These are phyloP conservation scores for Elsinoe arachidis DNA, from an alignment of 2,329 filamentous ascomycete genomes.

Conservation along the genomic window DNA sequence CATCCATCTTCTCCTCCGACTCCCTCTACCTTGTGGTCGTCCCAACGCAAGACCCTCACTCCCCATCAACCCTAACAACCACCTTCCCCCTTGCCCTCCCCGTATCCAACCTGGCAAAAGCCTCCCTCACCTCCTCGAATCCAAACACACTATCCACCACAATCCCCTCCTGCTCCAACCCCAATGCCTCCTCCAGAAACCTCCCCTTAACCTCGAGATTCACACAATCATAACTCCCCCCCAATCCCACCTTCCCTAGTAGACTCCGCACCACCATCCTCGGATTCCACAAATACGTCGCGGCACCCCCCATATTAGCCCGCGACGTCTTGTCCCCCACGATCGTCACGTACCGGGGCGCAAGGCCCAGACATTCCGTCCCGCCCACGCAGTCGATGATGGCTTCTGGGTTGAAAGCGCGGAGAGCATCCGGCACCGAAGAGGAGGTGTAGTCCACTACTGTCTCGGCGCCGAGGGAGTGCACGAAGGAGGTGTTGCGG, in stretches of 20 bases:
- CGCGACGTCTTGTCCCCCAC: slow-evolving; percentile 30
- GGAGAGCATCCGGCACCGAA: slow-evolving; percentile 43
- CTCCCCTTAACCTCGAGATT: slow-evolving; percentile 37
- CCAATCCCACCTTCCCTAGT: slow-evolving; percentile 36
- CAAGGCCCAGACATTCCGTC: slow-evolving; percentile 26
- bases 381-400: slow-evolving; percentile 53
- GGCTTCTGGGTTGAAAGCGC: slow-evolving; percentile 44
- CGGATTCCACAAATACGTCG: slow-evolving; percentile 15
- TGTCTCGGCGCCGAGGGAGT: slow-evolving; percentile 52
- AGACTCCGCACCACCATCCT: slow-evolving; percentile 35
- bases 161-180: slow-evolving; percentile 46
- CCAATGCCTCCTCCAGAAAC: slow-evolving; percentile 47
- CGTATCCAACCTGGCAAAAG: slow-evolving; percentile 29
- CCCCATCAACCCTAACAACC: slow-evolving; percentile 20
- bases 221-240: slow-evolving; percentile 32
- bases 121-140: slow-evolving; percentile 45
- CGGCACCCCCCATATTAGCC: slow-evolving; percentile 25
- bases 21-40: too few species aligned
- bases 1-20: too few species aligned
- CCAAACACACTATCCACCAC: slow-evolving; percentile 49
- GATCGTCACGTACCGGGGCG: slow-evolving; percentile 43
- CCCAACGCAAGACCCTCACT: background rate
- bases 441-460: slow-evolving; percentile 52
- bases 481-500: slow-evolving; percentile 49
- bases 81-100: slow-evolving; percentile 29